phyloP scores from a whole-genome alignment of 2,329 filamentous ascomycete species.

The Juglanconis juglandina region DNA sequence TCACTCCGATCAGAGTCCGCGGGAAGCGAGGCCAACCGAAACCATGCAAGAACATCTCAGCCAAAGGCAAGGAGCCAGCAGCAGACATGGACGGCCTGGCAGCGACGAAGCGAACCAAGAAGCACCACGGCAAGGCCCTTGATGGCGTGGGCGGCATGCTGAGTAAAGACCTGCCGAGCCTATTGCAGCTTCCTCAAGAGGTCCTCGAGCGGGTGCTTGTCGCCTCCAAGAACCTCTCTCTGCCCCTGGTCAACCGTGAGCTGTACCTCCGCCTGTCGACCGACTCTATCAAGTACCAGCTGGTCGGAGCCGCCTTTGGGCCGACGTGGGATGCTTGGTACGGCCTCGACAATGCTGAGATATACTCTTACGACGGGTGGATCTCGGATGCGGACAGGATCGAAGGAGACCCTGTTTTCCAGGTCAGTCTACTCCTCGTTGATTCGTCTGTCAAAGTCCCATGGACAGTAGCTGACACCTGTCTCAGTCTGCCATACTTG shows the following conservation, averaged over 20 bases:
- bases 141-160: conserved; percentile 9
- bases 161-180: conserved; percentile 23
- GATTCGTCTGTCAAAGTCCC: background rate
- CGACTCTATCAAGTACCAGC: conserved; percentile 28
- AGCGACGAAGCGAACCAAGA: conserved; percentile 14
- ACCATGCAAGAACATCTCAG: conserved; percentile 9
- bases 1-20: conserved; percentile 47
- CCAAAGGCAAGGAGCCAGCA: conserved; percentile 16
- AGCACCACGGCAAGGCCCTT: conserved; percentile 1
- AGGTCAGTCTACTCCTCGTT: conserved; percentile 32
- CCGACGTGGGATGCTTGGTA: conserved; percentile 38
- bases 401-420: conserved; percentile 39
- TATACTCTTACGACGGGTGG: conserved; percentile 17
- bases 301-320: conserved; percentile 35
- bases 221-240: conserved; percentile 45
- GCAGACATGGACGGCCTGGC: background rate
- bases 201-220: conserved; percentile 52
- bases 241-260: conserved; percentile 41
- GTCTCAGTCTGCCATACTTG: conserved; percentile 35
- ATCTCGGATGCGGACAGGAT: conserved; percentile 18
- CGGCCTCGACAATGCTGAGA: conserved; percentile 20
- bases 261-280: conserved; percentile 46
- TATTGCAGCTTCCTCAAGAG: conserved; percentile 46
- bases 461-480: background rate
- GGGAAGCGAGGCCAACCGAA: conserved; percentile 39